Conservation (phyloP, 768 basidiomycete genomes). For the Saitozyma sp. region DNA sequence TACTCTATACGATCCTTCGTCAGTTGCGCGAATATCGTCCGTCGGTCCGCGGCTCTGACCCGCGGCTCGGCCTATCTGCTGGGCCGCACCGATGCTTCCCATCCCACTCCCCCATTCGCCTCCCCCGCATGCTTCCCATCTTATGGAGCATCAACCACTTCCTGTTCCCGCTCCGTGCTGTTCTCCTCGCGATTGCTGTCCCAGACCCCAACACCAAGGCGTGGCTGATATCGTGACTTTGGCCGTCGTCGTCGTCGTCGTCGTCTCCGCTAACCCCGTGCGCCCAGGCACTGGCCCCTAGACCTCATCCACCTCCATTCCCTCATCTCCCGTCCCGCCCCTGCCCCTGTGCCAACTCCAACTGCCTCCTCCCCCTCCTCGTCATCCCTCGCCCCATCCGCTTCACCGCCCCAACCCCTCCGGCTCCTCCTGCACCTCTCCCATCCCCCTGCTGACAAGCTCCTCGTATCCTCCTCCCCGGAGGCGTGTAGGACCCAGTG, state of each 20-base stretch:
- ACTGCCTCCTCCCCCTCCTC: neutral
- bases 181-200: too few relatives aligned
- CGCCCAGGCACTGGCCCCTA: constrained; percentile 95
- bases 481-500: constrained; percentile 91
- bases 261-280: neutral
- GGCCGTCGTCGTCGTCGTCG: neutral
- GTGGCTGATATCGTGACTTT: neutral
- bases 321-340: constrained; percentile 53
- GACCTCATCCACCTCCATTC: constrained; percentile 81
- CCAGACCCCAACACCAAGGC: too few relatives aligned
- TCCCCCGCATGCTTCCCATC: too few relatives aligned
- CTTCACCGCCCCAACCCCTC: constrained; percentile 57
- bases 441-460: constrained; percentile 80
- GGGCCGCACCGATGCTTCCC: too few relatives aligned
- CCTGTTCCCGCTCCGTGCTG: too few relatives aligned
- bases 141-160: too few relatives aligned
- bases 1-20: too few relatives aligned
- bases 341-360: constrained; percentile 53
- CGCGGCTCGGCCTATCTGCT: too few relatives aligned
- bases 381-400: constrained; percentile 60
- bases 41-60: too few relatives aligned
- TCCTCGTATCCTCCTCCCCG: constrained; percentile 73
- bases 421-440: constrained; percentile 83
- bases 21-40: too few relatives aligned
- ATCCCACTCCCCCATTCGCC: too few relatives aligned